Base-by-base conservation (phyloP, 148 eudicot species). In the Rhododendron simsii region DNA sequence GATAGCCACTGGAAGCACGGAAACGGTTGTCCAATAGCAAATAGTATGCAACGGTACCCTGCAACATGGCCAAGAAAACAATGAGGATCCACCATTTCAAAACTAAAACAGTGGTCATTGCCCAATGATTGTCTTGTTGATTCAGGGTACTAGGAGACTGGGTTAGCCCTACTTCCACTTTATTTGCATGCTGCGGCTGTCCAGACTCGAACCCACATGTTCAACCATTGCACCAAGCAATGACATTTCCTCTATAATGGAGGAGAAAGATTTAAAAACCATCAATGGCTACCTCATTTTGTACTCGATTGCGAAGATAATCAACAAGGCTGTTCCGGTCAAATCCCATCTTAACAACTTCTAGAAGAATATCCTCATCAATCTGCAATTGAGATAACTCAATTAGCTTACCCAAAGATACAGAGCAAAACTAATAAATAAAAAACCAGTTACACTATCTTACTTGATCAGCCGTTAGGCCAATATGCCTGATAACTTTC, bases 1-100 rank as follows among this genome's bases (percentile, higher is more conserved):
- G 96, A 88, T 97, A 97, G 85, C 98, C 98, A 89, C 89, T 91
- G 65, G 95, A 90, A 82, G 87, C 93, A 86, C 98, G 95, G 83
- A 92, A 94, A 33, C 95, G 92, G 86, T 97, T 97, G 91, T 97
- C 99, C 14, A 97, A 87, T 50, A 97, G 94, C 94, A 97, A 88
- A 93, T 95, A 97, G 88, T 97, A 97, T 41, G 99, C 94, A 85
- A 97, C 99, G 74, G 98, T 95, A 47, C 95, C 99, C 99, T 97
- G 91, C 75, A 87, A 86, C 85, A 63, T n/a, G 82, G 30, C 33
- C 53, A 81, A 74, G 21, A 81, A 26, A 33, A 80, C 5, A 33
- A 80, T 15, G 77, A 79, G 48, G 83, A 11, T 1, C 12, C 9
- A 5, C 59, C 35, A n/a, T 59, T 39, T 44, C 3, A 26, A 16